phyloP scores from a whole-genome alignment of 225 moss, liverwort and hornwort genomes.

The Rhytidiadelphus loreus region DNA sequence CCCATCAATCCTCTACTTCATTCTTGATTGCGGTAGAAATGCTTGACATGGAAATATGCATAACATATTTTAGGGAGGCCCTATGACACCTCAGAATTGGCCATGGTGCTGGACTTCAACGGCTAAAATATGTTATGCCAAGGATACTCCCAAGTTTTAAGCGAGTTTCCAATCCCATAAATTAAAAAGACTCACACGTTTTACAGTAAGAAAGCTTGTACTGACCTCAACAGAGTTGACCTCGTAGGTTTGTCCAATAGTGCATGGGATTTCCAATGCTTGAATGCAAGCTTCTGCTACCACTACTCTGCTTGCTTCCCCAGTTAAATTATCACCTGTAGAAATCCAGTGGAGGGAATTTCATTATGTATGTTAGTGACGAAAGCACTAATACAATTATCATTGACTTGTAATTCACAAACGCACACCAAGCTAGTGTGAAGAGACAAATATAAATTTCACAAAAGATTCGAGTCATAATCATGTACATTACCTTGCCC shows the following conservation, averaged over 20 bases:
- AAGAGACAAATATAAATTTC: neutral
- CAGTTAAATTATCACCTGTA: conserved; percentile 74
- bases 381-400: neutral
- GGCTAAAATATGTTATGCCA: neutral
- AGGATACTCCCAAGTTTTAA: neutral
- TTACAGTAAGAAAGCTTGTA: neutral
- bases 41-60: neutral
- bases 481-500: conserved; percentile 52
- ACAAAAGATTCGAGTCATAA: neutral
- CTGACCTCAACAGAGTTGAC: conserved; percentile 68
- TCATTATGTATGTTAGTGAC: neutral
- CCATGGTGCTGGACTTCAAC: neutral
- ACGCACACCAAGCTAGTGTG: neutral
- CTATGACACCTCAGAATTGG: neutral
- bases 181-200: neutral
- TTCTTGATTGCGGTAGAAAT: neutral
- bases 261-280: conserved; percentile 60
- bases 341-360: neutral
- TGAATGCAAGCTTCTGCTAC: conserved; percentile 92
- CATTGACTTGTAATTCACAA: neutral
- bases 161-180: neutral
- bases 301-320: conserved; percentile 80
- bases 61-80: neutral
- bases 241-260: conserved; percentile 76
- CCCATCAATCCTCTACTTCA: neutral